These are phyloP conservation scores for Ceratocystis ficicola DNA, from an alignment of 2,329 filamentous ascomycete species.

Conservation along the genomic window DNA sequence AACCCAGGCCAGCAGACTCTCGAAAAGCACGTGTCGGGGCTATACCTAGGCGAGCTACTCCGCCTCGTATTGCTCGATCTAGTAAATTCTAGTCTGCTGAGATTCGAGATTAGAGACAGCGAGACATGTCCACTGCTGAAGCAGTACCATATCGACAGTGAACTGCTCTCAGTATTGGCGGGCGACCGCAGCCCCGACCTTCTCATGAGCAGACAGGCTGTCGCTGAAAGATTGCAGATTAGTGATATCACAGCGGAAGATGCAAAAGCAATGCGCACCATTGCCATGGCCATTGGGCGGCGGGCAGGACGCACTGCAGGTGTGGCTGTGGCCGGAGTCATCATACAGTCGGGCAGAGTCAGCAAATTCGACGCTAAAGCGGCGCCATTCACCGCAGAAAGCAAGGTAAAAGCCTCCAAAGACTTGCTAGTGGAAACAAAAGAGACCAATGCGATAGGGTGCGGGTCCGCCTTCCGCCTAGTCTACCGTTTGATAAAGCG, in stretches of 20 bases:
- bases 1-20: conserved; percentile 73
- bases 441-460: background rate
- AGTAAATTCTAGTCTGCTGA: conserved; percentile 21
- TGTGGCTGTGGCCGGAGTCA: conserved; percentile 24
- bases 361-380: background rate
- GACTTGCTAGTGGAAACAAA: background rate
- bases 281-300: conserved; percentile 33
- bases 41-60: conserved; percentile 69
- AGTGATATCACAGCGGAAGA: conserved; percentile 33
- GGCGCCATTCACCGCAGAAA: background rate
- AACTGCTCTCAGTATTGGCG: conserved; percentile 45
- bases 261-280: conserved; percentile 47
- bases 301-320: conserved; percentile 25
- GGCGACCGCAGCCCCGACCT: conserved; percentile 23
- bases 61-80: conserved; percentile 47
- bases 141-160: conserved; percentile 57
- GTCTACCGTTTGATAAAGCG: background rate
- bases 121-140: conserved; percentile 36
- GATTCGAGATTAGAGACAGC: conserved; percentile 9
- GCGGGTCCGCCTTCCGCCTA: background rate
- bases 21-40: conserved; percentile 69
- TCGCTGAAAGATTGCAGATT: background rate
- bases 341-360: conserved; percentile 24
- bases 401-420: background rate
- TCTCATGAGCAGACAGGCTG: background rate